Base-by-base conservation (phyloP, 2,329 filamentous ascomycete species). In the Aspergillus puulaauensis region DNA sequence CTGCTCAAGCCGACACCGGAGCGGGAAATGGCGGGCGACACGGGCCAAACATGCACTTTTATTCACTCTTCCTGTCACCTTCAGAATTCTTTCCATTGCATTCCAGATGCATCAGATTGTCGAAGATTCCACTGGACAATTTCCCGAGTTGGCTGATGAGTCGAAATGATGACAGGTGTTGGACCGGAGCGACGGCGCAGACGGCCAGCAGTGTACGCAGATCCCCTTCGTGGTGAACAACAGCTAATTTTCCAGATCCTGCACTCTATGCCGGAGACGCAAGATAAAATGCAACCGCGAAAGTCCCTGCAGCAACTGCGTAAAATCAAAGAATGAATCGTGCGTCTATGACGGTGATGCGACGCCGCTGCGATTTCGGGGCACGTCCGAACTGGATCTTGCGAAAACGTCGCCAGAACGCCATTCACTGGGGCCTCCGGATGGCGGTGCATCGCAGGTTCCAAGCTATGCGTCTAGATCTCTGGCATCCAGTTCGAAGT, bases 211-310 rank as follows among this genome's bases (percentile, higher is more conserved):
- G 73, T 80, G 79, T 79, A 76, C 57, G 35, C 54, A 19, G 39
- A 17, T 39, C 12, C 24, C 35, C 8, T 27, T 17, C n/a, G 2
- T 35, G 2, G n/a, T 43, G 24, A 45, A n/a, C 6, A 3, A 9
- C 15, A 12, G 14, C 43, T 49, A 8, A 53, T 12, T 14, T 33
- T 4, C 14, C 48, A 84, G 79, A 15, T 79, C 84, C 1, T 87
- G 84, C 67, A 73, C 79, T 62, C 76, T 84, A 43, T 88, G 86
- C 65, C 77, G 85, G 44, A 79, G 73, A 55, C 82, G 84, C 41
- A 89, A 88, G 69, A 82, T 88, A 58, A 79, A 80, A 47, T 88
- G 86, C 66, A 82, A 88, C 65, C 81, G 83, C 49, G 80, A 81
- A 58, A 70, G 73, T 6, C 86, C 86, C 1, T 88, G 86, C 64